Base-by-base conservation (phyloP, 345 rosid species). In the Odontarrhena argentea region DNA sequence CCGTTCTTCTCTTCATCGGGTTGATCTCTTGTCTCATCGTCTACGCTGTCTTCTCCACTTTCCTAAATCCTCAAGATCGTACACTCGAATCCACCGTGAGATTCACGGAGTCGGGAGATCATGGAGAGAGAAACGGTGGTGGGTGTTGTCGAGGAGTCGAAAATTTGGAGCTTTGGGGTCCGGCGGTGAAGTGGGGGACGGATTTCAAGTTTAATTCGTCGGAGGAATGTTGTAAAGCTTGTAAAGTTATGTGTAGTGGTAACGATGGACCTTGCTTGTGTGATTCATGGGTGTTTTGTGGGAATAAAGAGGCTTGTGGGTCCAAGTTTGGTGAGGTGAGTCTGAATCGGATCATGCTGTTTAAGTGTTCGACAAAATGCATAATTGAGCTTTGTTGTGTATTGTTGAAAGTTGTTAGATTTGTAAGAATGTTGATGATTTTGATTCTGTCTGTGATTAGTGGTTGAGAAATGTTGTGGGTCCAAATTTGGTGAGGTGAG, bases 111-210 rank as follows among this genome's bases (percentile, higher is more conserved):
- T 63, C 53, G 30, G 57, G 47, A 60, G 26, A 60, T 60, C 60
- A 58, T 6, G 51, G 69, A 36, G 73, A 32, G 4, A 69, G 4
- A n/a, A 70, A 52, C 1, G 53, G 59, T 2, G 81, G 76, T 0
- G 82, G 74, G 34, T 94, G 99, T 57, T 94, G 99, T 64, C 83
- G 85, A 56, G 99, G 97, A 68, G 77, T 88, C 36, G 86, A 88
- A 42, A 75, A 86, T 67, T 61, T 91, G 83, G 99, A 94, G 89
- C 80, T 94, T 0, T 94, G 99, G 99, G 97, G 99, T n/a, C 43
- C 81, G 9, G 95, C 97, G 26, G 97, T 94, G 79, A 94, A 91
- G 80, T 94, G 97, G 97, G 99, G 99, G 2, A 80, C 96, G 43
- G 96, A 91, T 37, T 87, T 87, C 42, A 91, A 87, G 91, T 86